phyloP scores from a whole-genome alignment of 2,329 filamentous ascomycete genomes.

The Trichoderma cornu-damae region DNA sequence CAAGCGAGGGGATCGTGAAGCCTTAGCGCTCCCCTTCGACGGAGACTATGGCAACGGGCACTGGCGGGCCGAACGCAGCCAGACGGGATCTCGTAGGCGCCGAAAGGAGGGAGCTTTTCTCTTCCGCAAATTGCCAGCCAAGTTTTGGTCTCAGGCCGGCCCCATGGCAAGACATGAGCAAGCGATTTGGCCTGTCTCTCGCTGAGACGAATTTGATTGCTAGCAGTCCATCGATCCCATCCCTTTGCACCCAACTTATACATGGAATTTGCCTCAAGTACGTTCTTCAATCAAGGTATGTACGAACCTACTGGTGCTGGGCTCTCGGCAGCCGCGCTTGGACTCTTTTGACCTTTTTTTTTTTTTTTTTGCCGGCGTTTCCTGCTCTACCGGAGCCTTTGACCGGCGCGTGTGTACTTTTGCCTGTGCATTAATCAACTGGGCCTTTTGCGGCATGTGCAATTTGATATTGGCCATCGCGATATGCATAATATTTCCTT shows the following conservation, averaged over 20 bases:
- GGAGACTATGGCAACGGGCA: slow-evolving; percentile 2
- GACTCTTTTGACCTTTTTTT: too few species aligned
- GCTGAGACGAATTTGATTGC: neutral
- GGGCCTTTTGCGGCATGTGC: neutral
- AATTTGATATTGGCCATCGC: neutral
- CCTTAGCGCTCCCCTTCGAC: slow-evolving; percentile 3
- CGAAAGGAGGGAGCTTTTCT: neutral
- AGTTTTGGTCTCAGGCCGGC: slow-evolving; percentile 7
- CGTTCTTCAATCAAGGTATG: too few species aligned
- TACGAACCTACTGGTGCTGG: too few species aligned
- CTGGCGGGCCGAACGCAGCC: slow-evolving; percentile 3
- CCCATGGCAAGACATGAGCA: neutral
- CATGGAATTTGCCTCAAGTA: neutral
- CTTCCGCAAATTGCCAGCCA: neutral
- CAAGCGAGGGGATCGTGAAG: neutral
- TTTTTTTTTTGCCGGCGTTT: too few species aligned
- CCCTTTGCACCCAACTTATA: neutral
- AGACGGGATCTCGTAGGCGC: neutral
- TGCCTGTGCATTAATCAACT: too few species aligned
- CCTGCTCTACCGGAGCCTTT: too few species aligned
- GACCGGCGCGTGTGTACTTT: too few species aligned
- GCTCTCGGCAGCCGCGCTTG: too few species aligned
- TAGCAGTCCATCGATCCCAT: neutral
- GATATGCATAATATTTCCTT: neutral
- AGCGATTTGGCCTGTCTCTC: neutral